Evolutionary conservation across 371 early-diverging fungal species (phyloP), one percentile per base, ranked within the genome.

Genomic region (Dinochytrium kinnereticum): DNA sequence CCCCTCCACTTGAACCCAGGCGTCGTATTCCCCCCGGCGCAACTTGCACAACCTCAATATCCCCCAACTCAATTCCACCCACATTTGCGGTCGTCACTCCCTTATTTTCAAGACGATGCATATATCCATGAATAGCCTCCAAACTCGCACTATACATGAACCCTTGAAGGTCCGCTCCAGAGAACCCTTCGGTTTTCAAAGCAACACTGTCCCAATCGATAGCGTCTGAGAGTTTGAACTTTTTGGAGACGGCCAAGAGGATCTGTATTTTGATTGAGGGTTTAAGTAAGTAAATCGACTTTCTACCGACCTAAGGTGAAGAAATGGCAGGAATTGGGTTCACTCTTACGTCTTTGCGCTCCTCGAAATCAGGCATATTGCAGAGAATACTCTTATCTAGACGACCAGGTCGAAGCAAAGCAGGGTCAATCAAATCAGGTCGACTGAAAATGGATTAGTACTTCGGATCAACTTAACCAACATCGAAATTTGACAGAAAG

Each of bases 341-440:
- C 34, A 1, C 13, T 1, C 59, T n/a, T 40, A 78, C 74, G 59
- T 82, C 80, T 1, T 72, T 31, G 0, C 97, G 88, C 70, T 97
- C 97, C 21, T 85, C 76, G 2, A 75, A 51, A 61, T 61, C 83
- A 0, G 98, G 98, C 90, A 98, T 90, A 19, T 88, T 92, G 79
- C 96, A 96, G 28, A 95, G 76, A 24, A 98, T 73, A 5, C 93
- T 91, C 81, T 98, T 96, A 81, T 99, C 99, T 68, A 99, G 83
- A 72, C 99, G 92, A n/a, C 99, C 99, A 21, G 99, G 99, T 51
- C 99, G 91, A 39, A 99, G 85, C 87, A 99, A 90, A 28, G 99
- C 99, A 5, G 96, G 93, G 78, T 99, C 99, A 70, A 99, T 96
- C 33, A 86, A 59, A 70, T 87, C 86, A 0, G 86, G 87, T 5